Evolutionary conservation across 108 stramenopile genomes (phyloP).

Genomic region (Tribonema minus): DNA sequence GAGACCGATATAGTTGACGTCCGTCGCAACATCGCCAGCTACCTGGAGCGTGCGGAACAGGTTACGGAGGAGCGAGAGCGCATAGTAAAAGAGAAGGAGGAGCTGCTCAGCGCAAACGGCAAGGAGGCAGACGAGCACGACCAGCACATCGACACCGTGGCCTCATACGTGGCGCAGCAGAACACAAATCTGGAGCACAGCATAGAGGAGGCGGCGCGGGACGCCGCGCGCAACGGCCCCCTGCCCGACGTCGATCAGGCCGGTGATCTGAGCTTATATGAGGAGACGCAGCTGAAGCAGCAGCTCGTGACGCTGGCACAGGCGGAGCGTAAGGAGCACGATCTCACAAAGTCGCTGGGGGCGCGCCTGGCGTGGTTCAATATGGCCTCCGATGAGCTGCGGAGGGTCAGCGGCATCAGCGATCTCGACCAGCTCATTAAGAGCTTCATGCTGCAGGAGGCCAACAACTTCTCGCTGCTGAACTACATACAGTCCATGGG

Average conservation of each 20-base stretch:
- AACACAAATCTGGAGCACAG: conserved; percentile 60
- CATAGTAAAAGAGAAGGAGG: too few relatives aligned
- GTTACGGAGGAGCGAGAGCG: conserved; percentile 58
- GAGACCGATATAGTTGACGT: conserved; percentile 60
- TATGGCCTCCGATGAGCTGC: conserved; percentile 42
- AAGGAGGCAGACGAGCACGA: too few relatives aligned
- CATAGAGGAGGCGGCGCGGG: conserved; percentile 59
- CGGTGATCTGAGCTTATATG: conserved; percentile 40
- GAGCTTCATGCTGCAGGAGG: conserved; percentile 57
- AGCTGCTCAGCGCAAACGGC: conserved; percentile 51
- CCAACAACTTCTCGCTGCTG: conserved; percentile 67
- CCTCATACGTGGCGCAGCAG: conserved; percentile 53
- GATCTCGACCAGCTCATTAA: conserved; percentile 46
- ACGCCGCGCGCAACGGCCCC: conserved; percentile 16
- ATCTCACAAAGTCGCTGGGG: conserved; percentile 38
- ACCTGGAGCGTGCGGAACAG: conserved; percentile 61
- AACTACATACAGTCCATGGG: conserved; percentile 70
- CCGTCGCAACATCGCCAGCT: conserved; percentile 56
- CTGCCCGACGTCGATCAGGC: conserved; percentile 2
- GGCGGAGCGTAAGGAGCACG: conserved; percentile 27
- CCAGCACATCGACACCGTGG: too few relatives aligned
- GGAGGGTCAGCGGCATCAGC: conserved; percentile 36
- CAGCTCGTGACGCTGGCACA: conserved; percentile 35
- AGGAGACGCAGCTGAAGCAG: conserved; percentile 49
- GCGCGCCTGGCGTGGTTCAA: conserved; percentile 29